Conservation (phyloP, 2,329 filamentous ascomycete species). For the Lachnellula hyalina region DNA sequence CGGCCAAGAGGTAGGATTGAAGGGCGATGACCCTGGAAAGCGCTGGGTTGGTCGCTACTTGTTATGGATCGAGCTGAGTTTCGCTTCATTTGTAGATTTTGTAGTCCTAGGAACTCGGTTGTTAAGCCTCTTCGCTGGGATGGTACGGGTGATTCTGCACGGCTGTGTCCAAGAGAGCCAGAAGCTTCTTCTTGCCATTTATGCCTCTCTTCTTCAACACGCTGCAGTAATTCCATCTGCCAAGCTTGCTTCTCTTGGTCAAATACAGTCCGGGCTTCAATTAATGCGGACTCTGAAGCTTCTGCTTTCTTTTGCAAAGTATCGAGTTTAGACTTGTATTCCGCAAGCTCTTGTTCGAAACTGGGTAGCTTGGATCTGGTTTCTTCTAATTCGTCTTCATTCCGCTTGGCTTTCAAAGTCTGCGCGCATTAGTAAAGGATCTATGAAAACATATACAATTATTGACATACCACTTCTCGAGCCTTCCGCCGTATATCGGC, state of each 20-base stretch:
- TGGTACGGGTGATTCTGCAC: conserved; percentile 27
- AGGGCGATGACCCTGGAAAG: conserved; percentile 20
- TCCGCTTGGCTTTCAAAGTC: conserved; percentile 53
- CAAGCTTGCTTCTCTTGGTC: conserved; percentile 53
- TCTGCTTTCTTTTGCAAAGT: conserved; percentile 60
- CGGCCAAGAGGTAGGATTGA: conserved; percentile 23
- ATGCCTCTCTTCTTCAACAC: conserved; percentile 58
- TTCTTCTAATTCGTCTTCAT: conserved; percentile 80
- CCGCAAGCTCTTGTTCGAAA: conserved; percentile 58
- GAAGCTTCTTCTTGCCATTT: conserved; percentile 49
- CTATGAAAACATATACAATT: background rate
- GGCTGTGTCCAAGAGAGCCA: conserved; percentile 28
- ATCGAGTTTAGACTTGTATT: conserved; percentile 54
- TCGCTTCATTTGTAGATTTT: conserved; percentile 32
- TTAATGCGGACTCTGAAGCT: conserved; percentile 59
- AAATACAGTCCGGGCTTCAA: conserved; percentile 50
- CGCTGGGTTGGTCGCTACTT: conserved; percentile 24
- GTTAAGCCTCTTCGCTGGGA: conserved; percentile 30
- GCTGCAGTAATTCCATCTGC: conserved; percentile 52
- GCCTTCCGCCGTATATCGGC: conserved; percentile 85
- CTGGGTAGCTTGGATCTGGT: conserved; percentile 57
- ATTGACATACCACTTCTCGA: conserved; percentile 66
- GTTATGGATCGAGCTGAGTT: conserved; percentile 24
- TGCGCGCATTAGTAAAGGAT: conserved; percentile 35
- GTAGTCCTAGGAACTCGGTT: conserved; percentile 32